Base-by-base conservation (phyloP, 192 early-diverging fungal species). In the Obelidium mucronatum region DNA sequence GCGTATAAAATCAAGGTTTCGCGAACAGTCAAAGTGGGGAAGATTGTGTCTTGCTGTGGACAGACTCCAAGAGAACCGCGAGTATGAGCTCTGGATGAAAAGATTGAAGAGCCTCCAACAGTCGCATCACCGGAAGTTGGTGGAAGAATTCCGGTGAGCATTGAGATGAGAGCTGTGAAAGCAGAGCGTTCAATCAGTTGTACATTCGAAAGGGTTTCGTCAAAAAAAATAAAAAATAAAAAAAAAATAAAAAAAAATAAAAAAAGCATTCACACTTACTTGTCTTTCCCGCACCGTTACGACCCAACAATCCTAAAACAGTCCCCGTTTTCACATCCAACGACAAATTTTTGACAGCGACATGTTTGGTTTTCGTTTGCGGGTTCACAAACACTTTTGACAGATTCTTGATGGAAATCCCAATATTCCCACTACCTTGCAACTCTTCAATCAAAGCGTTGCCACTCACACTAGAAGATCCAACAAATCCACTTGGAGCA, bases 251-350 rank as follows among this genome's bases (percentile, higher is more conserved):
- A 70, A n/a, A 34, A n/a, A n/a, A n/a, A n/a, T n/a, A n/a, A n/a
- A n/a, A n/a, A n/a, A n/a, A n/a, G n/a, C n/a, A n/a, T n/a, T n/a
- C n/a, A 40, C 37, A 55, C 51, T 54, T 24, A 70, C 68, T 92
- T 24, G 89, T 87, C 58, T 92, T 92, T 31, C 90, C 91, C 22
- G 86, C 85, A 36, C 90, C 92, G 73, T 93, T 91, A 36, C 88
- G 83, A 51, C 87, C 86, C 11, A 87, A 67, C 40, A 89, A 81
- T 33, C 83, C 78, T 2, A 87, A 48, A 40, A 84, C 82, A 74
- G 84, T 80, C 37, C 83, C 84, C 22, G 68, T 54, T 44, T 86
- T 73, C 19, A 86, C 56, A 26, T 86, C 77, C 3, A 88, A 40
- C 54, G 72, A 54, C 60, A 87, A 61, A 34, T 35, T 66, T 28